Conservation (phyloP, 495 filamentous ascomycete species). For the Antarctomyces pellizariae region DNA sequence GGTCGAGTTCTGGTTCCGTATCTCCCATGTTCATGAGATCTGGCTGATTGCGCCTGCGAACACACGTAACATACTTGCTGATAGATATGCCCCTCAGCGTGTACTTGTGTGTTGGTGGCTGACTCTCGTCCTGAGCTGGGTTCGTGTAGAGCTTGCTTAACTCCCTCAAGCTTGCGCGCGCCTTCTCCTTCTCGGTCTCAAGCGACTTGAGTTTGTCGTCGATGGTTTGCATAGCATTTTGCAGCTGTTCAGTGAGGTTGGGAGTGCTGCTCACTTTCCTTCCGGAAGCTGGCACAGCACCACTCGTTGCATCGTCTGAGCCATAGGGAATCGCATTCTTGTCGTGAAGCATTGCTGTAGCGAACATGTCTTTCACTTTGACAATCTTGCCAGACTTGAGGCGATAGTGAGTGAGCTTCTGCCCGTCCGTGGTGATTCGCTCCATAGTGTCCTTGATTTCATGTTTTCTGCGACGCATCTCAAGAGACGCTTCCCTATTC, state of each 20-base stretch:
- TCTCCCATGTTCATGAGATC: constrained; percentile 9
- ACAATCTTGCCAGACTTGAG: constrained; percentile 7
- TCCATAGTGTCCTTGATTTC: constrained; percentile 11
- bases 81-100: constrained; percentile 8
- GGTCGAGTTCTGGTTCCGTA: constrained; percentile 9
- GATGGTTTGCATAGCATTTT: constrained; percentile 18
- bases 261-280: constrained; percentile 10
- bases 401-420: constrained; percentile 8
- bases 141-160: constrained; percentile 30
- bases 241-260: constrained; percentile 18
- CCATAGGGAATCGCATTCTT: constrained; percentile 15
- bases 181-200: constrained; percentile 25
- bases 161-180: constrained; percentile 20
- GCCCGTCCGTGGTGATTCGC: constrained; percentile 8
- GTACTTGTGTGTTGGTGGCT: constrained; percentile 19
- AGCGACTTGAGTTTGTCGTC: constrained; percentile 28
- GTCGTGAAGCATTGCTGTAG: constrained; percentile 9
- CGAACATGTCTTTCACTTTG: constrained; percentile 9
- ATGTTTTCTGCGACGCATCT: constrained; percentile 18
- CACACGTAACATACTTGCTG: constrained; percentile 9
- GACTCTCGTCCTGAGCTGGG: constrained; percentile 21
- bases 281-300: constrained; percentile 5
- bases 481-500: constrained; percentile 24
- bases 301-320: constrained; percentile 5
- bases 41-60: constrained; percentile 6